These are phyloP conservation scores for Plantago rigida DNA, from an alignment of 305 asterid genomes.

Conservation along the genomic window DNA sequence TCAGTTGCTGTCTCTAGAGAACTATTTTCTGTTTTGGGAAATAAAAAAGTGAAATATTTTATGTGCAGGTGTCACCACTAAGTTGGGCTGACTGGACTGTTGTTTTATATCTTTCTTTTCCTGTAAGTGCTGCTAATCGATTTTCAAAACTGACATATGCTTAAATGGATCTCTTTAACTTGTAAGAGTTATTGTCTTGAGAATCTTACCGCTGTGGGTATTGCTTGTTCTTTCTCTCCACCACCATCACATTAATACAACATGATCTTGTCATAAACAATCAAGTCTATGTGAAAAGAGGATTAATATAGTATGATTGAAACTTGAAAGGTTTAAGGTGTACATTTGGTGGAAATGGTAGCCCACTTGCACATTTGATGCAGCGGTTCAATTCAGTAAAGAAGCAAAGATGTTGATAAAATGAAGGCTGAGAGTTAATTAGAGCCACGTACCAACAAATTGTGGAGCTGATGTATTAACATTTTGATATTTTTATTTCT, in stretches of 20 bases:
- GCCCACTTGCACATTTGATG: too few species aligned
- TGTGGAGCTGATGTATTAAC: not conserved
- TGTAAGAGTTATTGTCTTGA: not conserved
- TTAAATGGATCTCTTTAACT: slow-evolving; percentile 5
- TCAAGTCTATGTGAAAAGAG: not conserved
- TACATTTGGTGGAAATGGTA: too few species aligned
- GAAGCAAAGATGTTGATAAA: too few species aligned
- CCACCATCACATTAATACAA: not conserved
- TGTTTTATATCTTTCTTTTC: slow-evolving; percentile 87
- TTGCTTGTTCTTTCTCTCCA: slow-evolving; percentile 3
- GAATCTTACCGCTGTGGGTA: not conserved
- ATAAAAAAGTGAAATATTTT: slow-evolving; percentile 21
- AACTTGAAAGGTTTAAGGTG: too few species aligned
- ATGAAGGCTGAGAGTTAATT: too few species aligned
- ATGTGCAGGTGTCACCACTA: slow-evolving; percentile 71
- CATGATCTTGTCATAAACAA: not conserved
- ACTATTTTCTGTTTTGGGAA: slow-evolving; percentile 1
- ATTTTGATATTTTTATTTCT: not conserved
- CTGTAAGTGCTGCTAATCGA: slow-evolving; percentile 48
- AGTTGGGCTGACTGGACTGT: slow-evolving; percentile 89
- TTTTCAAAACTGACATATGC: not conserved
- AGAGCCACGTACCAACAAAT: too few species aligned
- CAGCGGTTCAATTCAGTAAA: too few species aligned
- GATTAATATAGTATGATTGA: too few species aligned
- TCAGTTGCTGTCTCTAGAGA: not conserved